phyloP scores from a whole-genome alignment of 2,329 filamentous ascomycete genomes.

The Colletotrichum endophyticum region DNA sequence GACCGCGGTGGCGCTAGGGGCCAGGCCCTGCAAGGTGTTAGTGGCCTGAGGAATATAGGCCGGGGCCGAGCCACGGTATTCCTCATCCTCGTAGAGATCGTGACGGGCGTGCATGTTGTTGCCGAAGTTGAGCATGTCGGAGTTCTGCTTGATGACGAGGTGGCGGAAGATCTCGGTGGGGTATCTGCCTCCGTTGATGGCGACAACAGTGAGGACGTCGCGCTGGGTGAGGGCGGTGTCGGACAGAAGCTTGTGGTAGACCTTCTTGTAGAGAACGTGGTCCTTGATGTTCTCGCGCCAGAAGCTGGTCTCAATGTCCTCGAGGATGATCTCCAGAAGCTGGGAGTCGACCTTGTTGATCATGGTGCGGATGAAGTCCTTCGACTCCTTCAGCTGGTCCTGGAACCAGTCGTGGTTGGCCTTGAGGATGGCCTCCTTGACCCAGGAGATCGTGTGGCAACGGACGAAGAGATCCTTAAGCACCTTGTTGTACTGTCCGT shows the following conservation, averaged over 20 bases:
- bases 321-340: conserved; percentile 20
- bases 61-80: background rate
- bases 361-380: background rate
- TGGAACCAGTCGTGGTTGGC: conserved; percentile 19
- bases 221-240: background rate
- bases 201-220: conserved; percentile 15
- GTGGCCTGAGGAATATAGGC: background rate
- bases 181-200: conserved; percentile 11
- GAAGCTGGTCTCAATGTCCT: conserved; percentile 15
- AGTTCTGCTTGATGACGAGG: conserved; percentile 12
- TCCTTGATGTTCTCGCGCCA: conserved; percentile 1
- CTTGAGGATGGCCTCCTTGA: background rate
- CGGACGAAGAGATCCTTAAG: conserved; percentile 9
- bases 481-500: conserved; percentile 17
- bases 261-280: background rate
- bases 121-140: conserved; percentile 1
- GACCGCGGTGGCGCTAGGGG: background rate
- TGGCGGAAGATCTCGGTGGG: conserved; percentile 7
- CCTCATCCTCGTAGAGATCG: conserved; percentile 3
- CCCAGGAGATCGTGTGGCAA: conserved; percentile 10
- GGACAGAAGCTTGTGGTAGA: background rate
- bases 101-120: background rate
- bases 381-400: background rate
- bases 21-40: background rate
- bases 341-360: background rate